These are phyloP conservation scores for Phyllosticta citriasiana DNA, from an alignment of 2,329 filamentous ascomycete genomes.

Conservation along the genomic window DNA sequence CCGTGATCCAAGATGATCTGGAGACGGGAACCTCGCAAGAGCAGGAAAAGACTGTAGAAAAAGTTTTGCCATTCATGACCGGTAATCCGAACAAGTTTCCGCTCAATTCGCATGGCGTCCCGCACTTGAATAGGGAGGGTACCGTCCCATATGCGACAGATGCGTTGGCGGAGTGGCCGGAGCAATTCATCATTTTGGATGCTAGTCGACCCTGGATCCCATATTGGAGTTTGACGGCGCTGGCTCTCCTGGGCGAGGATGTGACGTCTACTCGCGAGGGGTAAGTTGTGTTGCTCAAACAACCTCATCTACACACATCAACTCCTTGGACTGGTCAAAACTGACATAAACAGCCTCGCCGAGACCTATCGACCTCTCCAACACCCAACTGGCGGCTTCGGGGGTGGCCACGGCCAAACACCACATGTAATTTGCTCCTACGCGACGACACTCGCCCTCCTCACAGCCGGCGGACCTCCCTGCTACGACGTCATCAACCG, in stretches of 20 bases:
- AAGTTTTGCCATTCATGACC: conserved; percentile 58
- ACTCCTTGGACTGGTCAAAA: not conserved
- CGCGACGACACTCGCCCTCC: conserved; percentile 68
- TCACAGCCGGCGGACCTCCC: conserved; percentile 65
- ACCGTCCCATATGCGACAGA: conserved; percentile 53
- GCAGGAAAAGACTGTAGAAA: conserved; percentile 59
- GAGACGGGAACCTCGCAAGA: conserved; percentile 56
- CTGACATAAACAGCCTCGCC: conserved; percentile 41
- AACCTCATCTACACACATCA: not conserved
- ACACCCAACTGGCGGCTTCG: conserved; percentile 76
- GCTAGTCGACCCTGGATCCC: conserved; percentile 87
- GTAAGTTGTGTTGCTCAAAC: conserved; percentile 27
- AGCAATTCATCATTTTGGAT: conserved; percentile 64
- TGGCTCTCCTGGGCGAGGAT: conserved; percentile 55
- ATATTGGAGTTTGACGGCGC: conserved; percentile 77
- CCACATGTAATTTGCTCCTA: conserved; percentile 87
- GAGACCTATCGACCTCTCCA: conserved; percentile 73
- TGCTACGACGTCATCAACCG: conserved; percentile 70
- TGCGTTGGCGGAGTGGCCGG: conserved; percentile 51
- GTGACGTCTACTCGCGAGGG: conserved; percentile 49
- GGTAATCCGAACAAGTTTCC: conserved; percentile 40
- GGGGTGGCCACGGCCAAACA: conserved; percentile 82
- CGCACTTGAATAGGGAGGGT: conserved; percentile 55
- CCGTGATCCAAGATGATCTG: conserved; percentile 56
- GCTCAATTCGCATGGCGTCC: conserved; percentile 64